A percentile compares a stretch with the other conserved stretches of the same genome.
Conservation (phyloP, 2,329 filamentous ascomycete species). For the Tolypocladium inflatum region DNA sequence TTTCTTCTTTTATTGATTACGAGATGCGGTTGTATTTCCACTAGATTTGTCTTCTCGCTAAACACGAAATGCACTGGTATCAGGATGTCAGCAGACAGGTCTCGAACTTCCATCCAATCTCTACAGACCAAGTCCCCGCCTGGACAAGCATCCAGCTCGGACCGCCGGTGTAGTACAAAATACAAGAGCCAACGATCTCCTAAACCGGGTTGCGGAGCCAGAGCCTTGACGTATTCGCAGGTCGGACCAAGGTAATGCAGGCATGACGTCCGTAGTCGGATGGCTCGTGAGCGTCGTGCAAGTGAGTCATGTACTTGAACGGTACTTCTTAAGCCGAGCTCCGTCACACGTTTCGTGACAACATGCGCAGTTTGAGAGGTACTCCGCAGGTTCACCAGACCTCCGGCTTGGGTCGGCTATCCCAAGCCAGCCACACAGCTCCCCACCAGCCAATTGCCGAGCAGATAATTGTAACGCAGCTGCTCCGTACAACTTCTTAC, state of each 20-base stretch:
- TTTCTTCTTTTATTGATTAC: too few species aligned
- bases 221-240: not conserved
- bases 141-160: not conserved
- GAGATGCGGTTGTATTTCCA: too few species aligned
- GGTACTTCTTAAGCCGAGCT: slow-evolving; percentile 5
- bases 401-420: slow-evolving; percentile 10
- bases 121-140: too few species aligned
- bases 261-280: not conserved
- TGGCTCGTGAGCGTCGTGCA: not conserved
- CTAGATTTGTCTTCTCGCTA: too few species aligned
- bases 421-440: not conserved
- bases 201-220: not conserved
- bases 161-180: not conserved
- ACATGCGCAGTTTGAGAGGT: not conserved
- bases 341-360: not conserved
- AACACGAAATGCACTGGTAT: too few species aligned
- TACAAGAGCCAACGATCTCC: not conserved
- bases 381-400: not conserved
- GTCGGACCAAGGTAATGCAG: not conserved
- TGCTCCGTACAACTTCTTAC: not conserved
- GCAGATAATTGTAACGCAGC: slow-evolving; percentile 7
- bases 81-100: too few species aligned
- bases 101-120: too few species aligned
- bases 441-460: slow-evolving; percentile 10
- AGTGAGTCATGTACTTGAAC: not conserved